Evolutionary conservation across 441 rosid genomes (phyloP), one percentile per base, ranked within the genome.

Genomic region (Pelargonium citronellum): DNA sequence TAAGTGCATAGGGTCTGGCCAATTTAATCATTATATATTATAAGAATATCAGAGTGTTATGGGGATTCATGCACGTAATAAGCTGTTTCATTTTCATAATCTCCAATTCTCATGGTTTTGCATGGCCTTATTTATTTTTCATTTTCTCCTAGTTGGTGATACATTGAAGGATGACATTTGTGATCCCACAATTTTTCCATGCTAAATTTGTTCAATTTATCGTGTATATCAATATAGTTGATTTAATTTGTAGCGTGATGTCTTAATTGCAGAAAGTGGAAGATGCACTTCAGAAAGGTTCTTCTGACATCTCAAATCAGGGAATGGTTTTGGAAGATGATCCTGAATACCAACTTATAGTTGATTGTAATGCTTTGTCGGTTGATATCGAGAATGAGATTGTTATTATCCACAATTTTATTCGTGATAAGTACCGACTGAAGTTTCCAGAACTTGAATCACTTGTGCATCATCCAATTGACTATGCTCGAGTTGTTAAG

Each of bases 401-500:
- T 20, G 73, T 83, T 41, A 91, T 93, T 11, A 89, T 93, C 75
- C 97, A 91, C 80, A 91, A 84, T 79, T 91, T 89, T 71, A 89
- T 91, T 68, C 91, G 95, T 19, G 97, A 89, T 76, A 91, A 94
- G 79, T 94, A 91, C 78, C 81, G 86, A 0, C 74, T 84, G 73
- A 94, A 94, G 71, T 91, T 91, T 74, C 97, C 88, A 0, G 98
- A 93, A 87, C 98, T 93, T 61, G 96, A 91, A 67, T 89, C 96
- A 0, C 86, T 87, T 6, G 96, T 92, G 15, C 91, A 87, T 67
- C 96, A 91, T 69, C 97, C 97, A 0, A 91, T 93, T 19, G 97
- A 91, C 72, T 93, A 93, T 79, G 95, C 96, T 3, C 91, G 96
- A 55, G 92, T 91, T 67, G 97, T 93, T 57, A 91, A 91, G 77